A percentile compares a stretch with the other conserved stretches of the same genome.
phyloP scores from a whole-genome alignment of 208 protist genomes.

The Wallacemonas collosoma region DNA sequence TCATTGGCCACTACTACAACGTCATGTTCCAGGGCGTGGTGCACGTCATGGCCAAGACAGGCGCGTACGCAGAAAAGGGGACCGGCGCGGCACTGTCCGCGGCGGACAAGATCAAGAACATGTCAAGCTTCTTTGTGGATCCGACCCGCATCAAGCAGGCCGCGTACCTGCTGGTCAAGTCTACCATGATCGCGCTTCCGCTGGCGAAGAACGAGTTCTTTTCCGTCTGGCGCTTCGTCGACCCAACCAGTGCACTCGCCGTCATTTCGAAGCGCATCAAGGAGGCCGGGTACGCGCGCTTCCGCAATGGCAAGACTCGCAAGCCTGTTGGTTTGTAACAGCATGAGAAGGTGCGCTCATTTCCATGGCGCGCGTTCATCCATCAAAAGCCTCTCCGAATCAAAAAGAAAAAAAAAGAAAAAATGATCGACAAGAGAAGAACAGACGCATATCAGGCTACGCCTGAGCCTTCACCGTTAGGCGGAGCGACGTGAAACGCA shows the following conservation, averaged over 20 bases:
- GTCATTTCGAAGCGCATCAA: conserved; percentile 66
- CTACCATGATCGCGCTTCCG: conserved; percentile 55
- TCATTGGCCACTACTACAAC: conserved; percentile 88
- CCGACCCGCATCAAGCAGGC: conserved; percentile 53
- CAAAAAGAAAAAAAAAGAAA: conserved; percentile 6
- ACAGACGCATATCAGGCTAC: no score
- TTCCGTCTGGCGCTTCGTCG: conserved; percentile 78
- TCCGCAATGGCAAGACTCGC: conserved; percentile 59
- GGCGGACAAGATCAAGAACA: conserved; percentile 48
- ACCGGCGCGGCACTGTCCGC: conserved; percentile 18
- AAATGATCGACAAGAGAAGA: no score
- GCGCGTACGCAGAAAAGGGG: conserved; percentile 31
- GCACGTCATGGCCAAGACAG: conserved; percentile 55
- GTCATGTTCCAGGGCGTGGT: conserved; percentile 72
- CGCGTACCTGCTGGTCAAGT: conserved; percentile 57
- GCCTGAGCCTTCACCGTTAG: no score
- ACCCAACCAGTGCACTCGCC: conserved; percentile 75
- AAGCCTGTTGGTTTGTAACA: conserved; percentile 79
- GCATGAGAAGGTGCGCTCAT: neutral
- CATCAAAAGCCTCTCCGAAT: neutral
- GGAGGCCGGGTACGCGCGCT: conserved; percentile 50
- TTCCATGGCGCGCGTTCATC: neutral
- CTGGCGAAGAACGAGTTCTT: conserved; percentile 80
- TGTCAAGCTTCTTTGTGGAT: conserved; percentile 59
- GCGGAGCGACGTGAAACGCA: no score